phyloP scores from a whole-genome alignment of 2,329 filamentous ascomycete species.

The Cytospora piceicola region DNA sequence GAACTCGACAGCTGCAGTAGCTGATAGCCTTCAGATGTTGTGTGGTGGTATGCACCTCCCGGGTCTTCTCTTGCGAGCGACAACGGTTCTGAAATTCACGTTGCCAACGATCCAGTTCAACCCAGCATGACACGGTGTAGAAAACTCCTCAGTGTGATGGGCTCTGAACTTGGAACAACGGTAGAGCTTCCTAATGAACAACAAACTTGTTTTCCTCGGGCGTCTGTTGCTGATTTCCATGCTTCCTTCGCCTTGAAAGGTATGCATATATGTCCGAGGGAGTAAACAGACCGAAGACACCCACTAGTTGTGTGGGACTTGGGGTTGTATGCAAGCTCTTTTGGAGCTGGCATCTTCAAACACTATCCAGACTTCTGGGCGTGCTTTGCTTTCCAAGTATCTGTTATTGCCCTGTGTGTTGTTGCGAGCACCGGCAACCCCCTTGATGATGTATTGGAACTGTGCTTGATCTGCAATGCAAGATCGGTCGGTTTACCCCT shows the following conservation, averaged over 20 bases:
- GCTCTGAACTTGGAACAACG: neutral
- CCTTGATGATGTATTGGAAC: neutral
- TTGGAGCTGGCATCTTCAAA: too few species aligned
- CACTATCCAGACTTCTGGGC: neutral
- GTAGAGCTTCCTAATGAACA: too few species aligned
- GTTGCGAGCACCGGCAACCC: neutral
- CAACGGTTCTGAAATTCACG: neutral
- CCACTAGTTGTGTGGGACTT: neutral
- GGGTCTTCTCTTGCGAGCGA: neutral
- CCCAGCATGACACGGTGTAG: neutral
- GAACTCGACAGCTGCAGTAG: neutral
- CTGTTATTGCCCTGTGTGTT: neutral
- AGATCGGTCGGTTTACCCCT: neutral
- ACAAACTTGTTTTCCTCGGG: neutral
- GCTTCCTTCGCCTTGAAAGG: neutral
- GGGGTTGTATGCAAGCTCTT: too few species aligned
- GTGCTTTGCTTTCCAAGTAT: neutral
- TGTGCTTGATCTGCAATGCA: neutral
- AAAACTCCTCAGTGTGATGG: neutral
- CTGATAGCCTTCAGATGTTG: too few species aligned
- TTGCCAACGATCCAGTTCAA: neutral
- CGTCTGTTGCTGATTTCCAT: neutral
- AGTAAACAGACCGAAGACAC: neutral
- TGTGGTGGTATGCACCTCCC: neutral
- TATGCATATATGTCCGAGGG: neutral